Evolutionary conservation across 2,329 filamentous ascomycete species (phyloP), one percentile per base, ranked within the genome.

Genomic region (Aphanocladium album): DNA sequence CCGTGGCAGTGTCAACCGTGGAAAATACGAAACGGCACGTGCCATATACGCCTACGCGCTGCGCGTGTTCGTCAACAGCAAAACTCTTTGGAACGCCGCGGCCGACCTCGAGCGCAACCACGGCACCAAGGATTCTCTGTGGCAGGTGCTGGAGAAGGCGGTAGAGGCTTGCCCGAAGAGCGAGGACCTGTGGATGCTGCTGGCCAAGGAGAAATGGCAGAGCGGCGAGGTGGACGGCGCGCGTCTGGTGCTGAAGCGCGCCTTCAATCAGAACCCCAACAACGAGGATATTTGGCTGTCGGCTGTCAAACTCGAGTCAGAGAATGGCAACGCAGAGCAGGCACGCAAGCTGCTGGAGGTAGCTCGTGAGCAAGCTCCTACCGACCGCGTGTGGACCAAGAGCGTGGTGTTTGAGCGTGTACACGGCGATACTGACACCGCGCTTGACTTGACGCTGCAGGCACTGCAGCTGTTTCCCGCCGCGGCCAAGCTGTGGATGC

Each of bases 221-320:
- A 85, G 89, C 2, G 92, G 92, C 54, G 89, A 96, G 68, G 87
- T 96, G 49, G 89, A 96, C 71, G 91, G 91, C 64, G 93, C 95
- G 14, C 85, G 95, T 60, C 82, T 87, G 63, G 92, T 98, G 1
- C 84, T 99, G 17, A 93, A 87, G 30, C 86, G 89, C 64, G 95
- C 93, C 5, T 99, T 99, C 80, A 89, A 93, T 67, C 91, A 96
- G 72, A 96, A 98, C 68, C 91, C 91, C 1, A 93, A 96, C 73
- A 97, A 96, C 76, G 95, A 99, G 74, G 92, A 98, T 72, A 97
- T 99, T 66, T 99, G 95, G 89, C 87, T 97, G 52, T 90, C 93
- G 17, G 95, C 95, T 50, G 95, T 99, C 65, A 96, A 97, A 73
- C 85, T 99, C 33, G 95, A 99, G 75, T 91, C 95, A 1, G 93